A percentile compares a stretch with the other conserved stretches of the same genome.
phyloP scores from a whole-genome alignment of 2,329 filamentous ascomycete genomes.

The Alternaria arbusti region DNA sequence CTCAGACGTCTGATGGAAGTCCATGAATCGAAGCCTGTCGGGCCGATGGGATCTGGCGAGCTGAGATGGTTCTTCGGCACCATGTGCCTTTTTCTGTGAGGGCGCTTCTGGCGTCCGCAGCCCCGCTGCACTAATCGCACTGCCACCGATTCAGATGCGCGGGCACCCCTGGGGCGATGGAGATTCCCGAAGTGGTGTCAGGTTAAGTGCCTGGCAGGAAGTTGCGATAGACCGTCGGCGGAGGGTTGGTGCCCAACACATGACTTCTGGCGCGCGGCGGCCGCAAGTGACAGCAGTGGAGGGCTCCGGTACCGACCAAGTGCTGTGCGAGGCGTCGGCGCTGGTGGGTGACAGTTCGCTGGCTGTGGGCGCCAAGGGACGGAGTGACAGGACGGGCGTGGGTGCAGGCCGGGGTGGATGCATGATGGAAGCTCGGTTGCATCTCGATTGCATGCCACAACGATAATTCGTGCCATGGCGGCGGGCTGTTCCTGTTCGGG shows the following conservation, averaged over 20 bases:
- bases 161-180: constrained; percentile 11
- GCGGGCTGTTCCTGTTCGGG: constrained; percentile 24
- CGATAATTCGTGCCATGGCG: constrained; percentile 27
- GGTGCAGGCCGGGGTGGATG: constrained; percentile 19
- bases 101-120: constrained; percentile 16
- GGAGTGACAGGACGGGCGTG: constrained; percentile 23
- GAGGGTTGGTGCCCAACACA: constrained; percentile 17
- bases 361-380: constrained; percentile 19
- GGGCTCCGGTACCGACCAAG: background rate
- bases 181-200: constrained; percentile 22
- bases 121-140: constrained; percentile 22
- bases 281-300: background rate
- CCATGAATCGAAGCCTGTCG: constrained; percentile 6
- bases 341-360: constrained; percentile 8
- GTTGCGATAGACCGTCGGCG: background rate
- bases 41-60: constrained; percentile 17
- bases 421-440: constrained; percentile 28
- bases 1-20: background rate
- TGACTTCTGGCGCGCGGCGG: background rate
- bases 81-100: constrained; percentile 4
- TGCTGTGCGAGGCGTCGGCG: constrained; percentile 3
- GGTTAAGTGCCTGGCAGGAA: constrained; percentile 1
- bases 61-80: constrained; percentile 19
- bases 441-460: constrained; percentile 33
- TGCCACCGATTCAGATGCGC: constrained; percentile 23